Base-by-base conservation (phyloP, 2,329 filamentous ascomycete genomes). In the Calonectria hongkongensis region DNA sequence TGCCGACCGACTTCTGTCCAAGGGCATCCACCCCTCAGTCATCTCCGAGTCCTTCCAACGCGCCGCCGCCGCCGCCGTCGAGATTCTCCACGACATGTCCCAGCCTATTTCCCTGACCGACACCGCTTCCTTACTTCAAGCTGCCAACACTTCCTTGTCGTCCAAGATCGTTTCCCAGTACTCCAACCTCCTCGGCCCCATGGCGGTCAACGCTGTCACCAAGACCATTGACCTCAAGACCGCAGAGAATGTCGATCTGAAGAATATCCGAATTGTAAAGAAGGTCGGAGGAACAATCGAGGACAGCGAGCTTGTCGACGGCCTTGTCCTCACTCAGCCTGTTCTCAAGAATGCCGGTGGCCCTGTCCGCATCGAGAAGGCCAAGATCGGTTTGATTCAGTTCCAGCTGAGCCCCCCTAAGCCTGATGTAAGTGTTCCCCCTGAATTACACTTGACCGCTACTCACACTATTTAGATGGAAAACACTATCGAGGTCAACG, bases 111-210 rank as follows among this genome's bases (percentile, higher is more conserved):
- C 94, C 76, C 91, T 99, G 73, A 92, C 90, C 83, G 97, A 99
- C 85, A 96, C 95, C 71, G 89, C 94, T 54, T 95, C 95, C 48
- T 93, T 99, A 74, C 92, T 98, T 77, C 97, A 98, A 89, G 97
- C 97, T 74, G 97, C 97, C 78, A 98, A 97, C 79, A 99, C 97
- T 64, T 98, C 97, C 45, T 92, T 99, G 68, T 98, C 96, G 64
- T 98, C 97, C 80, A 99, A 99, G 88, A 98, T 99, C 81, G 97
- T 99, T 74, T 97, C 96, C 72, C 96, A 98, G 86, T 96, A 99
- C 86, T 97, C 97, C 41, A 97, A 96, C 84, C 91, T 96, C 48
- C 91, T 99, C 25, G 96, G 95, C n/a, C 95, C 95, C 70, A 99
- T 99, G 94, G 97, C 97, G 51, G 97, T 99, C 71, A 97, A 98